A percentile compares a stretch with the other conserved stretches of the same genome.
Conservation (phyloP, 108 stramenopile genomes). For the Nannochloropsis granulata region DNA sequence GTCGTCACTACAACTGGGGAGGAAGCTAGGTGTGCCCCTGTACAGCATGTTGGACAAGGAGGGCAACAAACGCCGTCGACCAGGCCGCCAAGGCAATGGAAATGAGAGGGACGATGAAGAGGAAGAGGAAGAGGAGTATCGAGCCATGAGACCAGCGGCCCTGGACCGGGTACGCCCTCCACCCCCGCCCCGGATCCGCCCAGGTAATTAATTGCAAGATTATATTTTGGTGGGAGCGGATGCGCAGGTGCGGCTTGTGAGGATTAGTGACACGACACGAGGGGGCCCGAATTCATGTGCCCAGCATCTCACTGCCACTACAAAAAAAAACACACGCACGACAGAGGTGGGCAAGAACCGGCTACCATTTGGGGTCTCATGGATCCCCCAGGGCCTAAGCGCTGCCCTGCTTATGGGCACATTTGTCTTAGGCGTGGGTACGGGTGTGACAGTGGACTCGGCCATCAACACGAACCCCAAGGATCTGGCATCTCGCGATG, state of each 20-base stretch:
- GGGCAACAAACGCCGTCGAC: background rate
- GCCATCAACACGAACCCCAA: constrained; percentile 76
- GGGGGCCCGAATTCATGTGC: no score
- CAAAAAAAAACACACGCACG: background rate
- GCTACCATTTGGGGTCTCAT: background rate
- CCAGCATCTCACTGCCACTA: no score
- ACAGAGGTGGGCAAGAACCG: background rate
- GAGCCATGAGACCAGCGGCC: background rate
- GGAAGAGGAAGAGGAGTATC: background rate
- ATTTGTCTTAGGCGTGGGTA: constrained; percentile 73
- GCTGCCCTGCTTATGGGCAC: constrained; percentile 61
- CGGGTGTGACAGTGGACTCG: constrained; percentile 77
- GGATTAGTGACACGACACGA: no score
- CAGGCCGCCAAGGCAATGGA: background rate
- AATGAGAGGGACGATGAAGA: background rate
- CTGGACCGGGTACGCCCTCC: background rate
- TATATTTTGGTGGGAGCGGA: no score
- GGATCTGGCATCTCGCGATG: constrained; percentile 79
- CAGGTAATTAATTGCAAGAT: background rate
- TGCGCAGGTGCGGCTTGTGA: no score
- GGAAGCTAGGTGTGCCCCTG: background rate
- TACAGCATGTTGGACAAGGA: background rate
- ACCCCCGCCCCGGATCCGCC: background rate
- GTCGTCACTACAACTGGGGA: no score
- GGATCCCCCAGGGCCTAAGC: constrained; percentile 28